Evolutionary conservation across 1,284 basidiomycete genomes (phyloP).

Genomic region (Dichomitus squalens): DNA sequence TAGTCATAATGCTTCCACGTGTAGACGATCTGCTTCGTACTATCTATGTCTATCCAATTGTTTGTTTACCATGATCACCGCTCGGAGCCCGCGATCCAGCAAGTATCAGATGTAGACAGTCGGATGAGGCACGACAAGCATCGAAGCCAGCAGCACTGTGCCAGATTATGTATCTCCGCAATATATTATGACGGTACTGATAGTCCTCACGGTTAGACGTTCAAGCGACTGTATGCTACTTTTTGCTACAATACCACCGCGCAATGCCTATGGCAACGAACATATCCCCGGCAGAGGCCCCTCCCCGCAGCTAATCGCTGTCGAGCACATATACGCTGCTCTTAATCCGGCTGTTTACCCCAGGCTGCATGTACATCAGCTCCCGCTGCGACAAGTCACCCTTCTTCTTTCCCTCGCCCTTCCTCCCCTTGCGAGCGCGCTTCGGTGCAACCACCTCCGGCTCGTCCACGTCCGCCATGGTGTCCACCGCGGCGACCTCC

Average conservation of each 20-base stretch:
- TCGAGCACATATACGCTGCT: slow-evolving; percentile 26
- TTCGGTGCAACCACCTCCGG: slow-evolving; percentile 6
- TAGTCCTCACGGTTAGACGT: background rate
- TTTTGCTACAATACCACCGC: background rate
- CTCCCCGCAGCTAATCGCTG: slow-evolving; percentile 22
- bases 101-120: too few species aligned
- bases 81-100: background rate
- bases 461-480: slow-evolving; percentile 2
- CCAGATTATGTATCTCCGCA: too few species aligned
- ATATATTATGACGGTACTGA: too few species aligned
- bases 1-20: background rate
- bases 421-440: slow-evolving; percentile 1
- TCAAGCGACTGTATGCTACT: slow-evolving; percentile 7
- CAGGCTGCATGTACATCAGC: slow-evolving; percentile 17
- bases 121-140: too few species aligned
- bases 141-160: too few species aligned
- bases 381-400: slow-evolving; percentile 12
- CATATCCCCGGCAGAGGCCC: too few species aligned
- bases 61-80: background rate
- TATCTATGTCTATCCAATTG: background rate
- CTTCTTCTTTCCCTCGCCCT: background rate
- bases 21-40: background rate
- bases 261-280: background rate
- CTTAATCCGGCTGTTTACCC: slow-evolving; percentile 24
- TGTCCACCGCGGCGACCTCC: too few species aligned